These are phyloP conservation scores for Globisporangium barbulae DNA, from an alignment of 352 stramenopile genomes.

Conservation along the genomic window DNA sequence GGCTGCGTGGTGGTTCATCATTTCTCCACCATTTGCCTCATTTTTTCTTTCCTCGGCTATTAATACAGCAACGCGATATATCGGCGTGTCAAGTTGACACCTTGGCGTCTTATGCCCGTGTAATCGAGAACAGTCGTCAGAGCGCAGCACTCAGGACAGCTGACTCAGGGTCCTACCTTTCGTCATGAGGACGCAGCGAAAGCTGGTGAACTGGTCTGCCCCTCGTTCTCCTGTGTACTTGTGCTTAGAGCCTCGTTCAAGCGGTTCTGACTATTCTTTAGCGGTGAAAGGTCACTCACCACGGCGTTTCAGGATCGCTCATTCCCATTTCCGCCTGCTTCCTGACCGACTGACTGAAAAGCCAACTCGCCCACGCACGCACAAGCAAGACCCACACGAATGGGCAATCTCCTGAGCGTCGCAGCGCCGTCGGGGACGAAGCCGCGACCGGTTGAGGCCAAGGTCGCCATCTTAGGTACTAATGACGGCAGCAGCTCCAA, in stretches of 20 bases:
- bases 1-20: background rate
- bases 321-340: background rate
- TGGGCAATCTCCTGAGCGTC: conserved; percentile 17
- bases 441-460: background rate
- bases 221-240: background rate
- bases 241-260: background rate
- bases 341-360: background rate
- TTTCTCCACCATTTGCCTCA: background rate
- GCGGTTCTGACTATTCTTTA: background rate
- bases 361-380: background rate
- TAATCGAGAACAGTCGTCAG: background rate
- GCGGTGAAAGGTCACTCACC: background rate
- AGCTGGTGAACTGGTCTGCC: background rate
- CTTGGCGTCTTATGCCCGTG: background rate
- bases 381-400: background rate
- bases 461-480: background rate
- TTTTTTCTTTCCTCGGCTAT: background rate
- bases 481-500: background rate
- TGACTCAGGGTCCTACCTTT: background rate
- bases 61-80: background rate
- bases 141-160: background rate
- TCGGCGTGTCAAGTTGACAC: background rate
- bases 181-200: background rate
- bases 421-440: background rate
- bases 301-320: conserved; percentile 1